Conservation (phyloP, 169 alveolate genomes). For the Cryptosporidium tyzzeri region DNA sequence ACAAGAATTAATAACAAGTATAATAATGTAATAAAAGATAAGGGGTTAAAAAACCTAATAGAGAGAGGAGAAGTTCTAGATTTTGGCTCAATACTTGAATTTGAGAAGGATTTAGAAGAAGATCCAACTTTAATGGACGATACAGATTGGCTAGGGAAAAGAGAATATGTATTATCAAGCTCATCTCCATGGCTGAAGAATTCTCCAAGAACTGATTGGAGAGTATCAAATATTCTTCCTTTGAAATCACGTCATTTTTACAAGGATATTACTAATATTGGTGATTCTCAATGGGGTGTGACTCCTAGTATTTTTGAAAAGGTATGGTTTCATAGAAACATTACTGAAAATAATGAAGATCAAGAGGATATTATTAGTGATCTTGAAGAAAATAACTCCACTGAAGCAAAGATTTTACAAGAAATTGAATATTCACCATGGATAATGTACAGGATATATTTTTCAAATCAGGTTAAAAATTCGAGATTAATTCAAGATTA, state of each 20-base stretch:
- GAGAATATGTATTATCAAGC: constrained; percentile 39
- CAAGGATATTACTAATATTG: constrained; percentile 68
- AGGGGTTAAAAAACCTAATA: background rate
- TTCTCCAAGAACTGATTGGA: constrained; percentile 75
- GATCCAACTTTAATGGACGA: constrained; percentile 54
- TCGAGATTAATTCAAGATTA: constrained; percentile 24
- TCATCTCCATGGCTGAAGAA: constrained; percentile 45
- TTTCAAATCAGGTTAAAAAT: constrained; percentile 19
- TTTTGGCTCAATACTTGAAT: background rate
- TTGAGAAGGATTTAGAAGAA: constrained; percentile 40
- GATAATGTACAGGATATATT: constrained; percentile 67
- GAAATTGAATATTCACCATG: constrained; percentile 50
- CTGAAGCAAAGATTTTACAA: background rate
- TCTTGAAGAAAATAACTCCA: background rate
- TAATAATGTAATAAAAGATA: background rate
- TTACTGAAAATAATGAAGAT: background rate
- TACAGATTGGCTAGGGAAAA: constrained; percentile 56
- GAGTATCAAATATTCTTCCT: constrained; percentile 6
- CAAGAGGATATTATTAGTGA: background rate
- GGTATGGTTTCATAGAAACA: constrained; percentile 52
- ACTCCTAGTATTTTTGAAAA: constrained; percentile 60
- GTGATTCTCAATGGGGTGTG: constrained; percentile 69
- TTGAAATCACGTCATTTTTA: constrained; percentile 18
- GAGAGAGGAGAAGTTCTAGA: constrained; percentile 51
- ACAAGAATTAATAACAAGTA: background rate